These are phyloP conservation scores for Penicillium sp. DNA, from an alignment of 2,329 filamentous ascomycete species.

Conservation along the genomic window DNA sequence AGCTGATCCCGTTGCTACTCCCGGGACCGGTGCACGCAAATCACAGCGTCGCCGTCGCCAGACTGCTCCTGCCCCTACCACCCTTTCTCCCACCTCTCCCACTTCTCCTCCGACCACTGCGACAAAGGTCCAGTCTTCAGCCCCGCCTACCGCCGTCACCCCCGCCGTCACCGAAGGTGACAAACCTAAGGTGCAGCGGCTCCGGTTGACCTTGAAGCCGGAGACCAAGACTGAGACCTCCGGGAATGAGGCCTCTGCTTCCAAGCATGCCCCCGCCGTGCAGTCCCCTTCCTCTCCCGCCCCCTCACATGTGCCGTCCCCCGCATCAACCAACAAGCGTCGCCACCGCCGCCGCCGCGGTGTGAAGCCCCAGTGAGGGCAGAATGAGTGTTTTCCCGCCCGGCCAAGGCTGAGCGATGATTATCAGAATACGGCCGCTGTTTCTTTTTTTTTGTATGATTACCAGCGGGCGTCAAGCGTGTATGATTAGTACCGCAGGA, in stretches of 20 bases:
- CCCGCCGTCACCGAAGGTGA: neutral
- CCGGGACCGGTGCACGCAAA: neutral
- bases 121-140: neutral
- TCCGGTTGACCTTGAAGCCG: slow-evolving; percentile 16
- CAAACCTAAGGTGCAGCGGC: slow-evolving; percentile 13
- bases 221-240: slow-evolving; percentile 1
- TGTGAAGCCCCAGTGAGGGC: neutral
- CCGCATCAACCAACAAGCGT: neutral
- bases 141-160: neutral
- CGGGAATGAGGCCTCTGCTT: neutral
- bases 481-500: slow-evolving; percentile 2
- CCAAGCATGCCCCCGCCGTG: neutral
- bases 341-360: neutral
- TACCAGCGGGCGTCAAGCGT: slow-evolving; percentile 6
- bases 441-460: neutral
- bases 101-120: neutral
- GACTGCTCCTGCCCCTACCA: neutral
- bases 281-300: neutral
- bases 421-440: neutral
- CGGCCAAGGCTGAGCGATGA: neutral
- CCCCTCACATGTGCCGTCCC: neutral
- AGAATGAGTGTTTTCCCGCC: neutral
- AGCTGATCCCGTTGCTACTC: neutral
- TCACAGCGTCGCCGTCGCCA: slow-evolving; percentile 7
- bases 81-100: neutral